Evolutionary conservation across 495 filamentous ascomycete species (phyloP).

Genomic region (Lichenothelia convexa): DNA sequence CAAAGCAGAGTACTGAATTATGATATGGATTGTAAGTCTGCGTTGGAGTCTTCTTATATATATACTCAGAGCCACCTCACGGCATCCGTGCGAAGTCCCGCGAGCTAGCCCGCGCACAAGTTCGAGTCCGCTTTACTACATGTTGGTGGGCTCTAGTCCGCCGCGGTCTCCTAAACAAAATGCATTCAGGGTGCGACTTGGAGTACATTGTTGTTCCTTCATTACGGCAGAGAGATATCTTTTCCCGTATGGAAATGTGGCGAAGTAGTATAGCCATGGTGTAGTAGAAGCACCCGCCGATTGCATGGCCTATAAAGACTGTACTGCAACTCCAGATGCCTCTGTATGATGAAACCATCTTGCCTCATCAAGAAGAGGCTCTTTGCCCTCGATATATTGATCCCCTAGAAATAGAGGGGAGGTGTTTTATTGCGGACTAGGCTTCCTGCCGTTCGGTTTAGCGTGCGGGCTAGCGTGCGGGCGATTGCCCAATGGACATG

Average conservation of each 20-base stretch:
- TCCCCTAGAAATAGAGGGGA: not conserved
- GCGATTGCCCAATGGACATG: constrained; percentile 1
- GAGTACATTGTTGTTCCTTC: constrained; percentile 1
- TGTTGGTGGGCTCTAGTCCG: too few species aligned
- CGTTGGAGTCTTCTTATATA: constrained; percentile 2
- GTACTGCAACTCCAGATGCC: constrained; percentile 1
- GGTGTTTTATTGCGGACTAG: constrained; percentile 1
- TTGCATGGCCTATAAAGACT: constrained; percentile 1
- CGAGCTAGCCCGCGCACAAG: constrained; percentile 1
- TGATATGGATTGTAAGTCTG: constrained; percentile 1
- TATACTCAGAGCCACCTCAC: constrained; percentile 2
- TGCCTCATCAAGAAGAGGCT: constrained; percentile 1
- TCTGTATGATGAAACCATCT: constrained; percentile 1
- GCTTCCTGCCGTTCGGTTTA: too few species aligned
- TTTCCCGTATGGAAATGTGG: constrained; percentile 2
- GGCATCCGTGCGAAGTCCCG: constrained; percentile 1
- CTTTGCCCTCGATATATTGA: constrained; percentile 2
- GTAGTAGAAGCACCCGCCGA: constrained; percentile 2
- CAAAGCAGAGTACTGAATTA: constrained; percentile 2
- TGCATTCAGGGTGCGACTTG: constrained; percentile 1
- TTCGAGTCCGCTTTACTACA: constrained; percentile 1
- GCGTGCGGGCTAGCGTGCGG: constrained; percentile 1
- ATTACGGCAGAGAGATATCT: constrained; percentile 2
- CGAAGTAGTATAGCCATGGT: constrained; percentile 1
- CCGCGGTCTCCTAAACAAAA: constrained; percentile 1